Base-by-base conservation (phyloP, 805 yeast genomes). In the Saccharomycopsis fibuligera region DNA sequence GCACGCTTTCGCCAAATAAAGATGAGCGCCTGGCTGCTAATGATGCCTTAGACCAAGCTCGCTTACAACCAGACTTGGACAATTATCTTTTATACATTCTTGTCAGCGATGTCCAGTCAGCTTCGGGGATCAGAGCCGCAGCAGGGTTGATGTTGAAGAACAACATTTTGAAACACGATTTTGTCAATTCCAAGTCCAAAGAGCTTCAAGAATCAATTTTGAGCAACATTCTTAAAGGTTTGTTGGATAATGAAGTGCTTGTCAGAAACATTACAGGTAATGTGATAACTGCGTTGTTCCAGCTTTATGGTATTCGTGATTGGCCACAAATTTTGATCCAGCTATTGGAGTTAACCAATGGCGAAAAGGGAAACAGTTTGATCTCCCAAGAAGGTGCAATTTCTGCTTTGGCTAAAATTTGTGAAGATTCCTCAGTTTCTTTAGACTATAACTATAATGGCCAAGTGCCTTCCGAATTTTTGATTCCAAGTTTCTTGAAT, bases 261-360 rank as follows among this genome's bases (percentile, higher is more conserved):
- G 85, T 91, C 25, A 75, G 96, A 53, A 88, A 86, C 60, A 86
- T 91, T 52, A 83, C 96, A 4, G 96, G 97, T 35, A 89, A 83
- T 59, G 96, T 89, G 44, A 80, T 91, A 45, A 86, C 97, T 2
- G 75, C 96, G 0, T 66, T 93, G 27, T 84, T 89, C 56, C 72
- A 84, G 2, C 70, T 78, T 8, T 65, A 65, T 48, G 95, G 96
- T 1, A 70, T 85, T 38, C 67, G 71, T 23, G 69, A 71, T 24
- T 87, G 96, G 96, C 89, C 93, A 2, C 75, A 72, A 39, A 70
- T 83, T 25, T 66, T 91, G n/a, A 80, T 84, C 2, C 81, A 77
- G 55, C 68, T 91, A 43, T 64, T 90, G 56, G 76, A 75, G 45
- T 65, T 89, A 60, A 75, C 85, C 4, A 71, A 73, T 36, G 62